Conservation (phyloP, 2,329 filamentous ascomycete genomes). For the Aureobasidium vineae region DNA sequence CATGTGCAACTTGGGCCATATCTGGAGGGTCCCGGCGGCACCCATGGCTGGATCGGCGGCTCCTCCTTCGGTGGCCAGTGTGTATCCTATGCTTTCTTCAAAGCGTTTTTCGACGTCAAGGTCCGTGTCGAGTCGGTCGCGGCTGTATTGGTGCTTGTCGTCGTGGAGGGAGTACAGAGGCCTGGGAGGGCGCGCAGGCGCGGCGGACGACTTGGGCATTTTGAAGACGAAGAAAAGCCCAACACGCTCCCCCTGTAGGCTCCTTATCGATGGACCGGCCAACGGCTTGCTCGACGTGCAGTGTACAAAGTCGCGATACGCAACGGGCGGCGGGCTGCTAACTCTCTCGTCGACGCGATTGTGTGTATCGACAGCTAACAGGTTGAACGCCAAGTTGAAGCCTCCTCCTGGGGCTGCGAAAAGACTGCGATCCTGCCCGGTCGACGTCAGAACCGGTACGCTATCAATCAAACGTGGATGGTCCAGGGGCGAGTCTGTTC, state of each 20-base stretch:
- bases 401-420: not conserved
- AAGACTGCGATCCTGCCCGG: not conserved
- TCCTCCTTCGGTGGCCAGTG: slow-evolving; percentile 20
- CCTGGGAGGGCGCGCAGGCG: slow-evolving; percentile 8
- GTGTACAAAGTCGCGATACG: not conserved
- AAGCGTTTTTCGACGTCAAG: not conserved
- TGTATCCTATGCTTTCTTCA: slow-evolving; percentile 25
- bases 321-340: slow-evolving; percentile 13
- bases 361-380: not conserved
- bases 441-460: slow-evolving; percentile 24
- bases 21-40: slow-evolving; percentile 20
- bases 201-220: slow-evolving; percentile 12
- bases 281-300: slow-evolving; percentile 13
- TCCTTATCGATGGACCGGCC: slow-evolving; percentile 24
- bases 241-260: not conserved
- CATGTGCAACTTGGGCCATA: slow-evolving; percentile 28
- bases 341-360: slow-evolving; percentile 15
- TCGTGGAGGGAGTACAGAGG: not conserved
- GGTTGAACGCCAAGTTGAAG: slow-evolving; percentile 14
- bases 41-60: slow-evolving; percentile 9
- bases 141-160: not conserved
- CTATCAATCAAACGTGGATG: slow-evolving; percentile 11
- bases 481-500: slow-evolving; percentile 10
- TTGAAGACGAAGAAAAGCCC: not conserved
- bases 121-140: not conserved